These are phyloP conservation scores for Metschnikowia rubicola DNA, from an alignment of 805 yeast species.

Conservation along the genomic window DNA sequence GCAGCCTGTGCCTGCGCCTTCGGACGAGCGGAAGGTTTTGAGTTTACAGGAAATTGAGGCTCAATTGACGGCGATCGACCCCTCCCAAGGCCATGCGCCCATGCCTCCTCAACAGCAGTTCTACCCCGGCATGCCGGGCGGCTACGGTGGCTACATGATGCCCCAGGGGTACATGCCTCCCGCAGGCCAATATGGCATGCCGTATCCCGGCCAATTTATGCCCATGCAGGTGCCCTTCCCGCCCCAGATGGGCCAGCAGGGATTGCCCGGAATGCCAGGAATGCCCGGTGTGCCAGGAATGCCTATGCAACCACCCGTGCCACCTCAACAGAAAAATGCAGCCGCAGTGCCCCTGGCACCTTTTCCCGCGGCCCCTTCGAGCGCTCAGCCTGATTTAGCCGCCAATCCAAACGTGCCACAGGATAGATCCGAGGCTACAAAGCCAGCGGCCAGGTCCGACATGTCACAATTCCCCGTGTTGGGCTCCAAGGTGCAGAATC, in stretches of 20 bases:
- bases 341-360: constrained; percentile 1
- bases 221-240: constrained; percentile 15
- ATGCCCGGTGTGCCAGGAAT: constrained; percentile 6
- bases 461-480: constrained; percentile 54
- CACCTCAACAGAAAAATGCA: not conserved
- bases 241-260: constrained; percentile 19
- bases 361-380: not conserved
- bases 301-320: too few species aligned
- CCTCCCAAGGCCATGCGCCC: constrained; percentile 23
- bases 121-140: constrained; percentile 32
- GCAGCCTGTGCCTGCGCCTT: constrained; percentile 16
- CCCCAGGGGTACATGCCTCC: constrained; percentile 40
- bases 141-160: constrained; percentile 39
- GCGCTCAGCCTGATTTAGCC: too few species aligned
- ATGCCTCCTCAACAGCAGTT: constrained; percentile 23
- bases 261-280: constrained; percentile 22
- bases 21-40: constrained; percentile 45
- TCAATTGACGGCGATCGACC: constrained; percentile 52
- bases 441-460: constrained; percentile 18
- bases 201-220: constrained; percentile 24
- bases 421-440: not conserved
- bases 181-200: constrained; percentile 31
- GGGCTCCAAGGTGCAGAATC: constrained; percentile 40
- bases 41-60: constrained; percentile 87
- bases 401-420: too few species aligned